Conservation (phyloP, 2,329 filamentous ascomycete genomes). For the Bipolaris oryzae region DNA sequence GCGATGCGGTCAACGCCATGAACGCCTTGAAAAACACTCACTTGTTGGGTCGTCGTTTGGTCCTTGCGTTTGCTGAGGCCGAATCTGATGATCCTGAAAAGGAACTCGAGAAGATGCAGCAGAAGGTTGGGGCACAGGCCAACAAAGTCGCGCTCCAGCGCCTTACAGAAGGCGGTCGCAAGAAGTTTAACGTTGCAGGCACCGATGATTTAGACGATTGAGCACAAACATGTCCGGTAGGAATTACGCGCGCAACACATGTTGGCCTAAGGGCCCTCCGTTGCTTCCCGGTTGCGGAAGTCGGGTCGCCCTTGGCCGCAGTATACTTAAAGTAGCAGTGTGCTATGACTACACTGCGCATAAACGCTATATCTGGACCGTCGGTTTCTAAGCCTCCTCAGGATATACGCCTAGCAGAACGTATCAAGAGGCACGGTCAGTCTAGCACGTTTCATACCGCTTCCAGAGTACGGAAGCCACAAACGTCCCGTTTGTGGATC, state of each 20-base stretch:
- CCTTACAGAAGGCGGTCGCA: constrained; percentile 80
- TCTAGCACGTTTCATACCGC: constrained; percentile 39
- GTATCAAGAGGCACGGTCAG: constrained; percentile 45
- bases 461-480: constrained; percentile 36
- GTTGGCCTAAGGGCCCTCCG: constrained; percentile 37
- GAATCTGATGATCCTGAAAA: constrained; percentile 92
- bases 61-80: constrained; percentile 88
- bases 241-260: constrained; percentile 38
- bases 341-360: constrained; percentile 40
- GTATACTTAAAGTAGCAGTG: constrained; percentile 38
- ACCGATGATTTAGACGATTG: constrained; percentile 61
- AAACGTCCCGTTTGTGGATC: constrained; percentile 43
- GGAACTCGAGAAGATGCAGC: constrained; percentile 95
- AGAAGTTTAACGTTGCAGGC: constrained; percentile 84
- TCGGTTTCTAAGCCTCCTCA: constrained; percentile 32
- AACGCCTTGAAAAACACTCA: constrained; percentile 91
- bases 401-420: constrained; percentile 36
- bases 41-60: constrained; percentile 84
- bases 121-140: constrained; percentile 88
- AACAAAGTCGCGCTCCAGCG: constrained; percentile 90
- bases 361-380: constrained; percentile 41
- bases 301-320: constrained; percentile 39
- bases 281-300: constrained; percentile 44
- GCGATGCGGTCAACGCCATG: constrained; percentile 89
- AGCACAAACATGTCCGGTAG: constrained; percentile 40